Evolutionary conservation across 768 basidiomycete genomes (phyloP).

Genomic region (Sutorius australiensis): DNA sequence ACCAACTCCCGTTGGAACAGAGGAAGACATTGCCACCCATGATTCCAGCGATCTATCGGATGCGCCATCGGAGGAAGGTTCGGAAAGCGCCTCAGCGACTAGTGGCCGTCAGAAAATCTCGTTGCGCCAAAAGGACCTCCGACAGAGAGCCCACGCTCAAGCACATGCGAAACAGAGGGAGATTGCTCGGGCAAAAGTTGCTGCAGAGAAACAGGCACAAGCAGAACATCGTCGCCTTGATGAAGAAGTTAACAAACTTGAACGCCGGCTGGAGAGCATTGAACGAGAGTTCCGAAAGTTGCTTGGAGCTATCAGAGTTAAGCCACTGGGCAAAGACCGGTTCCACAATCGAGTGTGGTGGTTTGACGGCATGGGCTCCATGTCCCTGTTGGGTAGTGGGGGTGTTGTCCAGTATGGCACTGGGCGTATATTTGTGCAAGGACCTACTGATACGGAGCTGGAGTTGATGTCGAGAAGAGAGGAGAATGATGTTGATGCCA

Average conservation of each 20-base stretch:
- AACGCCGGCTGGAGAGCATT: constrained; percentile 77
- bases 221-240: constrained; percentile 82
- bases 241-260: constrained; percentile 83
- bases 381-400: constrained; percentile 72
- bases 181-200: constrained; percentile 70
- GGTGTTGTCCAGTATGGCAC: constrained; percentile 82
- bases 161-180: constrained; percentile 77
- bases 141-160: constrained; percentile 49
- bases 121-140: constrained; percentile 49
- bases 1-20: constrained; percentile 37
- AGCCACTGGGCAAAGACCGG: constrained; percentile 86
- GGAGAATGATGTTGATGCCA: constrained; percentile 49
- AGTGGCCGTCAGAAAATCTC: constrained; percentile 41
- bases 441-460: constrained; percentile 78
- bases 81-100: constrained; percentile 52
- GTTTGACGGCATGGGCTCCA: constrained; percentile 94
- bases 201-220: constrained; percentile 74
- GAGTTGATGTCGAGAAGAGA: constrained; percentile 61
- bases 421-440: constrained; percentile 90
- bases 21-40: constrained; percentile 56
- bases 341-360: constrained; percentile 98
- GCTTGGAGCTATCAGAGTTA: constrained; percentile 77
- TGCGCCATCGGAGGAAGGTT: constrained; percentile 55
- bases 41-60: constrained; percentile 76
- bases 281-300: constrained; percentile 94